Evolutionary conservation across 2,329 filamentous ascomycete species (phyloP).

Genomic region (Microsporum ferrugineum): DNA sequence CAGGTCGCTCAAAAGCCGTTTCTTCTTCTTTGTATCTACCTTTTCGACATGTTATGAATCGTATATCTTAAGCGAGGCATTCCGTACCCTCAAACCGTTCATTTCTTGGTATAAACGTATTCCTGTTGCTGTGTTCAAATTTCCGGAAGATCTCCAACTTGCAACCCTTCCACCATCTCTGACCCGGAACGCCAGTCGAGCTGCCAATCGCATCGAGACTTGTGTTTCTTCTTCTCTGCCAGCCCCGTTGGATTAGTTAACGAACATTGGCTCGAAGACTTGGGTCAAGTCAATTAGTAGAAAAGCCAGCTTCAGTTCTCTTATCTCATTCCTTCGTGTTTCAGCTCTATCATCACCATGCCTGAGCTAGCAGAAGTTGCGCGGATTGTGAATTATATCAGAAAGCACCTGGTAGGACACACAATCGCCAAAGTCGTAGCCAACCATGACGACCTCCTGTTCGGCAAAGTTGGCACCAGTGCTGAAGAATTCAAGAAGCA

Average conservation of each 20-base stretch:
- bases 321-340: background rate
- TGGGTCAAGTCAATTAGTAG: background rate
- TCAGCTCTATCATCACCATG: slow-evolving; percentile 24
- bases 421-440: slow-evolving; percentile 59
- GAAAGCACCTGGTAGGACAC: slow-evolving; percentile 72
- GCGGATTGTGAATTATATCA: slow-evolving; percentile 74
- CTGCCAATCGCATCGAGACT: background rate
- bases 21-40: background rate
- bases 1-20: background rate
- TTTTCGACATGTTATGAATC: background rate
- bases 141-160: background rate
- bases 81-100: too few species aligned
- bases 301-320: background rate
- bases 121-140: background rate
- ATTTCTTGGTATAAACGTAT: background rate
- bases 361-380: slow-evolving; percentile 54
- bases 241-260: background rate
- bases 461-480: slow-evolving; percentile 78
- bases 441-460: slow-evolving; percentile 72
- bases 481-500: slow-evolving; percentile 62
- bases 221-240: background rate
- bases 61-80: background rate
- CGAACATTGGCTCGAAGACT: background rate
- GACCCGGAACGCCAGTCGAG: background rate
- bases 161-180: background rate